Base-by-base conservation (phyloP, 352 stramenopile genomes). In the Globisporangium radiosum region DNA sequence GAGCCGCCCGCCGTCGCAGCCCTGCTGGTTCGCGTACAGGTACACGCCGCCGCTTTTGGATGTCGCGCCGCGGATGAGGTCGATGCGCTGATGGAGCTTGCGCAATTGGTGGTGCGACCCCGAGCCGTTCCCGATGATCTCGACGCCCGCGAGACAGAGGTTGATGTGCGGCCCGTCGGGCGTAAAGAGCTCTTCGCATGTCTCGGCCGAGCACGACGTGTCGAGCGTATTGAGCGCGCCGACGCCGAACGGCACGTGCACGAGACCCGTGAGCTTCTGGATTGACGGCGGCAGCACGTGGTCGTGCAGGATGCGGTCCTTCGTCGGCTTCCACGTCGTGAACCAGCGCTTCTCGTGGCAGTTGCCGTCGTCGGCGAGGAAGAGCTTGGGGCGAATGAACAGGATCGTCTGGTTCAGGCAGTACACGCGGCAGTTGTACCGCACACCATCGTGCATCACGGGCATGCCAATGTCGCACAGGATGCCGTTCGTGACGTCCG, bases 121-220 rank as follows among this genome's bases (percentile, higher is more conserved):
- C 9, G 88, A 98, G 8, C 96, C 97, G 68, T 99, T 99, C 11
- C 93, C 92, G 59, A 99, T 96, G 66, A 99, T 98, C 66, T 99
- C 96, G n/a, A 98, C 95, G 37, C 97, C 97, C 3, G 87, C 78
- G 19, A 99, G 71, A 60, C 72, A 74, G 5, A 98, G 70, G 50
- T 95, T 87, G 70, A 99, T 98, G 72, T 99, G 96, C 11, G 96
- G 93, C 42, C 88, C 88, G 62, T 94, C 77, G 0, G 96, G 94
- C 33, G 96, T 99, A 85, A 98, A 99, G 39, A 99, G 77, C 73
- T 99, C 97, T 73, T 99, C 97, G 70, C 97, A 99, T n/a, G 92
- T 97, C 81, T 99, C 97, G 48, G 89, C 96, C 25, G 89, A 90
- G 56, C 78, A 90, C 59, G 78, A 81, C 15, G 94, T 92, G 60